These are phyloP conservation scores for Neurospora sp. DNA, from an alignment of 495 filamentous ascomycete genomes.

Conservation along the genomic window DNA sequence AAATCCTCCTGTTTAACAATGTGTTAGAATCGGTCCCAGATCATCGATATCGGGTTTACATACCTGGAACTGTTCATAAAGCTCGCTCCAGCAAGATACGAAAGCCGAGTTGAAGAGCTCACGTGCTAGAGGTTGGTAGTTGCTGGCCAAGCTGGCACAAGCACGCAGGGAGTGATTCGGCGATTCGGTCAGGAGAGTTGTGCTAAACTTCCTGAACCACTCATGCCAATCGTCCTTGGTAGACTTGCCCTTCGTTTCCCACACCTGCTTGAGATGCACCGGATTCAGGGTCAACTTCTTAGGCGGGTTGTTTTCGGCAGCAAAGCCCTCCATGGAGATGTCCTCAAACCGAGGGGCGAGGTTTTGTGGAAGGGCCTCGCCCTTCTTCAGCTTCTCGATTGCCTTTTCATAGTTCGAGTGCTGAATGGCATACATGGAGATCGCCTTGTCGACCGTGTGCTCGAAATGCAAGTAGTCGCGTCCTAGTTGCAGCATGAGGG, in stretches of 20 bases:
- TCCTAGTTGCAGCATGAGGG: slow-evolving; percentile 89
- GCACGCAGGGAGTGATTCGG: slow-evolving; percentile 90
- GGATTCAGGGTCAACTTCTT: slow-evolving; percentile 96
- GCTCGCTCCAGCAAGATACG: slow-evolving; percentile 95
- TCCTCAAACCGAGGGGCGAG: slow-evolving; percentile 77
- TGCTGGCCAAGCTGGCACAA: slow-evolving; percentile 80
- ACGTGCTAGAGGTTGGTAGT: slow-evolving; percentile 83
- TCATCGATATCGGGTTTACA: no score
- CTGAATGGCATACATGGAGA: slow-evolving; percentile 58
- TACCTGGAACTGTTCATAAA: slow-evolving; percentile 74
- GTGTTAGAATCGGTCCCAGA: no score
- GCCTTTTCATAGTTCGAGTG: slow-evolving; percentile 86
- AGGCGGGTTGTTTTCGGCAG: slow-evolving; percentile 65
- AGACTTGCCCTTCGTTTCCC: slow-evolving; percentile 91
- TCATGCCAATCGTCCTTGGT: slow-evolving; percentile 98
- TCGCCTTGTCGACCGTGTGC: slow-evolving; percentile 74
- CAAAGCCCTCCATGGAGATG: slow-evolving; percentile 63
- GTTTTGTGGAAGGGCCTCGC: slow-evolving; percentile 87
- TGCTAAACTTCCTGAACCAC: slow-evolving; percentile 94
- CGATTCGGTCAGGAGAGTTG: slow-evolving; percentile 89
- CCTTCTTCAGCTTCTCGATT: slow-evolving; percentile 85
- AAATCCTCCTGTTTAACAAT: slow-evolving; percentile 54
- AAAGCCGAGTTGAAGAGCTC: slow-evolving; percentile 98
- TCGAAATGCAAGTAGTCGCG: slow-evolving; percentile 92
- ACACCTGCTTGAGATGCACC: slow-evolving; percentile 92